Base-by-base conservation (phyloP, 2,329 filamentous ascomycete genomes). In the Albifimbria verrucaria region DNA sequence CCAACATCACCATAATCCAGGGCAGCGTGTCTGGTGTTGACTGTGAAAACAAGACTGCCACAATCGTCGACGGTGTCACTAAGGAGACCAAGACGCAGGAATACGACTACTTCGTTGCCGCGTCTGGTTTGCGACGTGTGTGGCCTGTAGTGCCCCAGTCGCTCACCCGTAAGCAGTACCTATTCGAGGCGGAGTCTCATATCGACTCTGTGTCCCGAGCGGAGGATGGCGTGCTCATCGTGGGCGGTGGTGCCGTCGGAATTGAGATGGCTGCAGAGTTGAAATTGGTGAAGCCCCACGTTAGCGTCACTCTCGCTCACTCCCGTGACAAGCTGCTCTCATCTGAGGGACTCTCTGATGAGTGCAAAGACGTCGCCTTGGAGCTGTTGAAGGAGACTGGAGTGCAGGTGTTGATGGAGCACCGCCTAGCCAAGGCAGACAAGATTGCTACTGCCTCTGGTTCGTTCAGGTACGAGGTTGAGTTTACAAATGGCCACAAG, bases 251-350 rank as follows among this genome's bases (percentile, higher is more conserved):
- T 48, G 90, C 89, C 7, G 89, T 92, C 1, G 90, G 90, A 9
- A 85, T 92, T 51, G 89, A 93, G 67, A 91, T 93, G 79, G 88
- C 90, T 0, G 84, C 87, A 2, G 89, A 94, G 71, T 74, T 92
- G 51, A 92, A 92, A 69, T 68, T 81, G 45, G 73, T 85, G 22
- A 78, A 86, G 55, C 88, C 90, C 0, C 62, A 79, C 11, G 73
- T 83, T 51, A 79, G 80, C 41, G 85, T 93, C n/a, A 89, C 83
- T 1, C 79, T 94, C 2, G 81, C 90, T 4, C 90, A 93, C 66
- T 92, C 89, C 4, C 78, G 88, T 20, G 75, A 80, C 23, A 82
- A 82, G 61, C 79, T 93, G 1, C 77, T 93, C 7, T 91, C 88
- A 0, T 83, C 87, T 0, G 90, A 94, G 70, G 82, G 81, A 3